These are phyloP conservation scores for Phlebopus sp. DNA, from an alignment of 1,284 basidiomycete genomes.

Conservation along the genomic window DNA sequence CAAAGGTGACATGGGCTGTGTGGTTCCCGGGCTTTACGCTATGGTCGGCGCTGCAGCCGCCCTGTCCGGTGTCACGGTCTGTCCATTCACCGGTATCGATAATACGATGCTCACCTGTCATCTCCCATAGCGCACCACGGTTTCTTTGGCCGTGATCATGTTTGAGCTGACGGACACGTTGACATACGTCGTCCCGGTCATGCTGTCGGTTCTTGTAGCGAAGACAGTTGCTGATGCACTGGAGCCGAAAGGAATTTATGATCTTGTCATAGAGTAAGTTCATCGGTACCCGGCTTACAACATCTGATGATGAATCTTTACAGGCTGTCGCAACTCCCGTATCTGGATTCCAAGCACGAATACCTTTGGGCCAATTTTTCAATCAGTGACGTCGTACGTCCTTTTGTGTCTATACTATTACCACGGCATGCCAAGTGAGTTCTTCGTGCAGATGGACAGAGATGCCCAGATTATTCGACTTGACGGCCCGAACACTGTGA, in stretches of 20 bases:
- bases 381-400: conserved; percentile 73
- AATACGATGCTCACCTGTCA: conserved; percentile 11
- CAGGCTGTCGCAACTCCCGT: conserved; percentile 78
- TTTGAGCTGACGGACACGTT: conserved; percentile 95
- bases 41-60: conserved; percentile 92
- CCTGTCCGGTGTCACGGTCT: conserved; percentile 83
- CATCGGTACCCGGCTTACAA: conserved; percentile 3
- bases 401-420: neutral
- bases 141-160: conserved; percentile 96
- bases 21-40: conserved; percentile 85
- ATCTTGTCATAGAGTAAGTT: conserved; percentile 85
- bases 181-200: conserved; percentile 93
- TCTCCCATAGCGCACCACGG: conserved; percentile 66
- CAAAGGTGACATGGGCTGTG: conserved; percentile 61
- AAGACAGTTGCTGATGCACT: conserved; percentile 92
- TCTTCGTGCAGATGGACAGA: conserved; percentile 50
- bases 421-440: neutral
- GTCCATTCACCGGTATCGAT: conserved; percentile 19
- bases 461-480: conserved; percentile 66
- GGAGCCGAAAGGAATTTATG: conserved; percentile 94
- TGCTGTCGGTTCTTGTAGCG: conserved; percentile 87
- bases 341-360: conserved; percentile 86
- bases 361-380: conserved; percentile 81
- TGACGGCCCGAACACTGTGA: conserved; percentile 70
- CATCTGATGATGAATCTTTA: conserved; percentile 1